Conservation (phyloP, 192 early-diverging fungal species). For the Gaertneriomyces semiglobifer region DNA sequence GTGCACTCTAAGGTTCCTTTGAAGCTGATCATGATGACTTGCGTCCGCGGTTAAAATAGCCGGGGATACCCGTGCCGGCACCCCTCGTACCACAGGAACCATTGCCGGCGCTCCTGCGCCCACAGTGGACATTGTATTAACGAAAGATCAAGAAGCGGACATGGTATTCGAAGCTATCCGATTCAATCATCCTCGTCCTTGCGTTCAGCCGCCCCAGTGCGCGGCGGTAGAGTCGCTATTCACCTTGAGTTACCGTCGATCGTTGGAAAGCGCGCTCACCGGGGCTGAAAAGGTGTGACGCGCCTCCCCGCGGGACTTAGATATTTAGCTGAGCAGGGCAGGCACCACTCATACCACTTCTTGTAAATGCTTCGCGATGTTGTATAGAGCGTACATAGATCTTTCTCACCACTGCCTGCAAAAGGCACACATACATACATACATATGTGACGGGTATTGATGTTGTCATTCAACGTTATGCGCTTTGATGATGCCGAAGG, state of each 20-base stretch:
- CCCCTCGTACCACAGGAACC: not conserved
- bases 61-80: not conserved
- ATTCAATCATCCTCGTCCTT: slow-evolving; percentile 62
- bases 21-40: not conserved
- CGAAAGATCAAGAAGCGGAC: slow-evolving; percentile 73
- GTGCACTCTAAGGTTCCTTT: not conserved
- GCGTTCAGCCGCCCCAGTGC: slow-evolving; percentile 37
- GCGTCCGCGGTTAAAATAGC: not conserved
- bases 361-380: too few relatives aligned
- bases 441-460: too few relatives aligned
- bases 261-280: slow-evolving; percentile 9
- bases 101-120: not conserved
- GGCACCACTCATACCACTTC: too few relatives aligned
- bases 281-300: not conserved
- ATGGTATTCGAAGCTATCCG: slow-evolving; percentile 63
- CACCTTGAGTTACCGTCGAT: slow-evolving; percentile 8
- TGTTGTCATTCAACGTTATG: too few relatives aligned
- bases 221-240: slow-evolving; percentile 29
- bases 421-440: too few relatives aligned
- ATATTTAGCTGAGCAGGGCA: too few relatives aligned
- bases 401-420: too few relatives aligned
- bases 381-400: too few relatives aligned
- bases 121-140: slow-evolving; percentile 29
- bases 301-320: too few relatives aligned
- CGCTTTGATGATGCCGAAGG: too few relatives aligned